Percentiles rank a stretch among this genome's conserved stretches.
Evolutionary conservation across 140 eudicot genomes (phyloP).

Genomic region (Bidens hawaiensis): DNA sequence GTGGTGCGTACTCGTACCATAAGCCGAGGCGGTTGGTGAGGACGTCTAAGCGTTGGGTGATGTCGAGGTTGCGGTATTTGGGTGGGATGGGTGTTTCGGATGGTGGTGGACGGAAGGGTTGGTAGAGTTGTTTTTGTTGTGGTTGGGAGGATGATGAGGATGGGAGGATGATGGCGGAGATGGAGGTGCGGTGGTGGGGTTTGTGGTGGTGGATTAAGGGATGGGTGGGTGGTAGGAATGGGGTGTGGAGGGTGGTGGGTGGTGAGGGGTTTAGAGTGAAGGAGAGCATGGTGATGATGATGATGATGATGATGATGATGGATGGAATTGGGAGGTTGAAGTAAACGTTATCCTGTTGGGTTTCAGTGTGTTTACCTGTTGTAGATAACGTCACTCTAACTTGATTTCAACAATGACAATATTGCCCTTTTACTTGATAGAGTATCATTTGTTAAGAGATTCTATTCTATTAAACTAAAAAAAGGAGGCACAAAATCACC

Average conservation of each 20-base stretch:
- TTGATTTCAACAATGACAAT: not conserved
- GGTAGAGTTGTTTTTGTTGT: constrained; percentile 45
- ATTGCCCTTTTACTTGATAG: too few relatives aligned
- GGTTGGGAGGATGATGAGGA: constrained; percentile 23
- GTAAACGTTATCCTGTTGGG: constrained; percentile 27
- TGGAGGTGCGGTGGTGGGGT: constrained; percentile 18
- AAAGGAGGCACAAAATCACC: too few relatives aligned
- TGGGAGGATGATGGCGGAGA: constrained; percentile 37
- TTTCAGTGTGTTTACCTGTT: not conserved
- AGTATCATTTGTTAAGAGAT: too few relatives aligned
- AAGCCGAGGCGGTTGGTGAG: constrained; percentile 56
- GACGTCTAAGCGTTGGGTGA: constrained; percentile 46
- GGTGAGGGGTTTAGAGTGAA: constrained; percentile 20
- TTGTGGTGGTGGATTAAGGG: constrained; percentile 16
- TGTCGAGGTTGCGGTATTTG: constrained; percentile 57
- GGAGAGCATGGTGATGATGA: constrained; percentile 21
- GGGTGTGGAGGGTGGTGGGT: constrained; percentile 24
- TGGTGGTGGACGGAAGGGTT: constrained; percentile 74
- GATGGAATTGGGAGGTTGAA: constrained; percentile 20
- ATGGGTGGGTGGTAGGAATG: constrained; percentile 20
- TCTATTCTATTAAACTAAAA: too few relatives aligned
- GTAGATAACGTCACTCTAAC: not conserved
- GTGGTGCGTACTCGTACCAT: constrained; percentile 83
- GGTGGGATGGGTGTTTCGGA: constrained; percentile 71
- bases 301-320: not conserved